Evolutionary conservation across 805 yeast species (phyloP), one percentile per base, ranked within the genome.

Genomic region (Saccharomycopsis vini): DNA sequence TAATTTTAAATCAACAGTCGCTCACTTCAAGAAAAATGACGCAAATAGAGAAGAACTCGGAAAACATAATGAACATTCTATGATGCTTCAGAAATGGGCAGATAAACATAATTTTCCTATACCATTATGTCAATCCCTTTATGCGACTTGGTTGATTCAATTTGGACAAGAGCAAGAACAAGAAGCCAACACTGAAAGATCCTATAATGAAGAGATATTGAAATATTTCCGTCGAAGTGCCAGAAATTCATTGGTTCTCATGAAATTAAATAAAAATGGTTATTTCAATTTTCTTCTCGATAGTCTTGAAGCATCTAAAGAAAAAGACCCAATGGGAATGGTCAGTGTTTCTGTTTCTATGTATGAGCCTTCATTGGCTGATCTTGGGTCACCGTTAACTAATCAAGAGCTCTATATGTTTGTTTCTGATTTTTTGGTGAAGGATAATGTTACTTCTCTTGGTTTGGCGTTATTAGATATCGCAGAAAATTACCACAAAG

Each of bases 71-170:
- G 26, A 20, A 10, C 39, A 32, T 21, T 40, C 32, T 7, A n/a
- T 28, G 6, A 36, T 37, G 7, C 23, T 46, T 13, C 44, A 45
- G 28, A 22, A 18, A 12, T 45, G 43, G 20, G 45, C 50, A 2
- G 36, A 40, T 13, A 46, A 43, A 24, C 24, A 37, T 7, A 47
- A 47, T 15, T 33, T 49, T 10, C 52, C 52, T 22, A 46, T 49
- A 26, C 52, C 52, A 7, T 39, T 49, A 23, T 34, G 50, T 3
- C 52, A 49, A 32, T 43, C 44, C 23, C 26, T 49, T 13, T 43
- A 33, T 20, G 45, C 45, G 3, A 49, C 46, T 26, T 49, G 52
- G 52, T 38, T 49, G 39, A 44, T 46, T 21, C 47, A 49, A 20
- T 49, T 49, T 32, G n/a, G 31, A 3, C 23, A 42, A 26, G 16